Percentiles rank a stretch among this genome's conserved stretches.
These are phyloP conservation scores for Arctostaphylos glauca DNA, from an alignment of 148 eudicot genomes.

Conservation along the genomic window DNA sequence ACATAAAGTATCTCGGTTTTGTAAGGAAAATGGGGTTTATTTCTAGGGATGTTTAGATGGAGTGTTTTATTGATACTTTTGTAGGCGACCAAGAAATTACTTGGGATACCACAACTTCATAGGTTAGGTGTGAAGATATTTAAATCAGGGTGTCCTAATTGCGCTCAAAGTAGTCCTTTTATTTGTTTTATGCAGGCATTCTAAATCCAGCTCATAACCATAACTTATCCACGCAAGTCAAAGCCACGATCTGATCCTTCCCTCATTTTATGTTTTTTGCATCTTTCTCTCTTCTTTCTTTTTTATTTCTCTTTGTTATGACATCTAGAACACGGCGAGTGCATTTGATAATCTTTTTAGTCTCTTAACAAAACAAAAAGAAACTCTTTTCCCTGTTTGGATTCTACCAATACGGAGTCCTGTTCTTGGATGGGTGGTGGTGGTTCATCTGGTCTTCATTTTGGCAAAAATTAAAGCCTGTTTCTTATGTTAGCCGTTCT, in stretches of 20 bases:
- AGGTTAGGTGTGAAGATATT: background rate
- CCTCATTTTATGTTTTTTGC: background rate
- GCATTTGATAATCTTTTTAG: background rate
- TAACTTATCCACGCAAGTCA: background rate
- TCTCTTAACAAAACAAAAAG: background rate
- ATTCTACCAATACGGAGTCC: background rate
- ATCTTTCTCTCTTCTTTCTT: background rate
- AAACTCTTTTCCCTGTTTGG: background rate
- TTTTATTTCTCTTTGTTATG: background rate
- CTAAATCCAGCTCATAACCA: background rate
- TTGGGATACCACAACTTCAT: slow-evolving; percentile 8
- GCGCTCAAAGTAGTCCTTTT: background rate
- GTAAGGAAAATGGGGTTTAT: background rate
- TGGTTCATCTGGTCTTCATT: background rate
- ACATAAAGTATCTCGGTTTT: background rate
- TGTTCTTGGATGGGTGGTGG: background rate
- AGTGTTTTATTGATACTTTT: background rate
- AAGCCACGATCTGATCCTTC: background rate
- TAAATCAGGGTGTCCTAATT: background rate
- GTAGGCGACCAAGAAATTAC: background rate
- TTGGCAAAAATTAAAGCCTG: slow-evolving; percentile 1
- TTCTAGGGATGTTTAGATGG: background rate
- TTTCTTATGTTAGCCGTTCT: slow-evolving; percentile 7
- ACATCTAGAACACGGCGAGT: background rate
- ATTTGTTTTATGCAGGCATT: background rate